A percentile compares a stretch with the other conserved stretches of the same genome.
Evolutionary conservation across 2,329 filamentous ascomycete genomes (phyloP).

Genomic region (Tympanopsis confertula): DNA sequence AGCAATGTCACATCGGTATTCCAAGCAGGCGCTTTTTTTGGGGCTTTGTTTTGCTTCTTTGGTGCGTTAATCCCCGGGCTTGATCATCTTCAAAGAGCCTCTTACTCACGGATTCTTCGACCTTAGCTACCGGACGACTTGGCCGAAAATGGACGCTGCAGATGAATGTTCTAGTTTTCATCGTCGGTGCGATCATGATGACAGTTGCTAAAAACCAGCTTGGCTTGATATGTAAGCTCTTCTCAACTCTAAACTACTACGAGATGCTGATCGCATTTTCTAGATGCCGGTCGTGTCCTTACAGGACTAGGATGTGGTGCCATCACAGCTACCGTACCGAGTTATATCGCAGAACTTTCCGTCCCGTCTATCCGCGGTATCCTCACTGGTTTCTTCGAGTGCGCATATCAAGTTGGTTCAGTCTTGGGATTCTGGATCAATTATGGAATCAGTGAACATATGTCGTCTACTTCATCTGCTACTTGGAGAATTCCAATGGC

Average conservation of each 20-base stretch:
- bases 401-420: too few species aligned
- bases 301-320: constrained; percentile 18
- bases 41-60: constrained; percentile 33
- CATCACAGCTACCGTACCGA: constrained; percentile 16
- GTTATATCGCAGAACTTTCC: constrained; percentile 18
- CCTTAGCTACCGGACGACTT: constrained; percentile 29
- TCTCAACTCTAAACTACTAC: constrained; percentile 7
- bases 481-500: constrained; percentile 57
- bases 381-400: constrained; percentile 15
- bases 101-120: background rate
- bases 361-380: constrained; percentile 18
- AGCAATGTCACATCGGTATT: constrained; percentile 35
- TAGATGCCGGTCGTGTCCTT: constrained; percentile 20
- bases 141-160: constrained; percentile 38
- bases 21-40: constrained; percentile 39
- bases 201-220: constrained; percentile 25
- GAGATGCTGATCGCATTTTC: background rate
- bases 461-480: constrained; percentile 13
- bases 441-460: constrained; percentile 22
- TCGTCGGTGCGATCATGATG: constrained; percentile 30
- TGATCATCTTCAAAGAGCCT: background rate
- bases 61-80: constrained; percentile 10
- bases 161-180: constrained; percentile 28
- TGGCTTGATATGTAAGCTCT: constrained; percentile 28
- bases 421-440: constrained; percentile 29